Percentiles rank a stretch among this genome's conserved stretches.
Evolutionary conservation across 1,139 yeast genomes (phyloP).

Genomic region (Williopsis jadinii): DNA sequence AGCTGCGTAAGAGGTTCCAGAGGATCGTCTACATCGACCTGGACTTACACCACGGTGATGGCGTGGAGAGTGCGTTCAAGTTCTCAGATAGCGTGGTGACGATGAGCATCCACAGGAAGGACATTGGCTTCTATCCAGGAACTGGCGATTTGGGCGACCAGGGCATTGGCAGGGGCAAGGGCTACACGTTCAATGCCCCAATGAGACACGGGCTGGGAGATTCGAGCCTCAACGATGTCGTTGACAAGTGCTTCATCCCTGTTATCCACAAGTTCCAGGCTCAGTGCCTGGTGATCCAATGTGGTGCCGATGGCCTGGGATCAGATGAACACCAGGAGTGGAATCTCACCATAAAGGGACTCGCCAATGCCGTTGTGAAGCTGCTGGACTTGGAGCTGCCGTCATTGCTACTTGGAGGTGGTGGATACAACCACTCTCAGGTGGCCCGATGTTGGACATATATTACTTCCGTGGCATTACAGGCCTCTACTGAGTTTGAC

Average conservation of each 20-base stretch:
- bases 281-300: conserved; percentile 52
- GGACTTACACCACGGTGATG: conserved; percentile 79
- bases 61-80: conserved; percentile 62
- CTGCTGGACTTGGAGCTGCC: conserved; percentile 28
- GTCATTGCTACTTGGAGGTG: conserved; percentile 64
- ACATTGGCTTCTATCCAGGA: conserved; percentile 69
- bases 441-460: conserved; percentile 62
- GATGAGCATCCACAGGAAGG: conserved; percentile 58
- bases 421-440: conserved; percentile 63
- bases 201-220: conserved; percentile 51
- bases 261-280: conserved; percentile 35
- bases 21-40: conserved; percentile 58
- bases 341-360: conserved; percentile 56
- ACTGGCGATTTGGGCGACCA: conserved; percentile 41
- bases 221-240: conserved; percentile 30
- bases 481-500: conserved; percentile 20
- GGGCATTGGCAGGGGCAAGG: conserved; percentile 32
- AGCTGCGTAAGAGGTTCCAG: conserved; percentile 39
- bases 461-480: conserved; percentile 27
- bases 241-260: conserved; percentile 39
- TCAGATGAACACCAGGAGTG: conserved; percentile 58
- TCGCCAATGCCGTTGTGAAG: conserved; percentile 30
- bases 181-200: conserved; percentile 47
- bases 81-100: conserved; percentile 51
- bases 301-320: conserved; percentile 68